Evolutionary conservation across 2,329 filamentous ascomycete species (phyloP).

Genomic region (Colletotrichum aenigma): DNA sequence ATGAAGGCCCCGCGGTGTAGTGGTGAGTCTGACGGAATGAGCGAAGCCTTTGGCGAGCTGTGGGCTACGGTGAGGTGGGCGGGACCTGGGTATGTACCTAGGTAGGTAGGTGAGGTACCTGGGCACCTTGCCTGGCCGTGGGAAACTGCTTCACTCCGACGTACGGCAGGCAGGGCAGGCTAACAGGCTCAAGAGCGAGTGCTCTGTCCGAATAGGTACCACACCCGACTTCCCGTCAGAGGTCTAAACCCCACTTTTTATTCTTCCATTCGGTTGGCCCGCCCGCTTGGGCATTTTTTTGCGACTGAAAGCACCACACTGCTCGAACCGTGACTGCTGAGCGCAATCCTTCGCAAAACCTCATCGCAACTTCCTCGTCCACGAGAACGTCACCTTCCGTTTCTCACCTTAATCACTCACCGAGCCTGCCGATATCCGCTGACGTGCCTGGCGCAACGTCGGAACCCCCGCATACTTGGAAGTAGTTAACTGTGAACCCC

Average conservation of each 20-base stretch:
- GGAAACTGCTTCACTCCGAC: not conserved
- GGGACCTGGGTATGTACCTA: not conserved
- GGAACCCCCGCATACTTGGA: slow-evolving; percentile 12
- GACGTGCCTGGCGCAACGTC: slow-evolving; percentile 46
- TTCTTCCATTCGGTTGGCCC: slow-evolving; percentile 6
- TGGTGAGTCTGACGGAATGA: not conserved
- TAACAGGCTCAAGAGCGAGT: not conserved
- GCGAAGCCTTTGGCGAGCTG: not conserved
- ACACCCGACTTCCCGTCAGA: not conserved
- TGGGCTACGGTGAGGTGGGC: not conserved
- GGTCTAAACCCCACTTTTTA: slow-evolving; percentile 4
- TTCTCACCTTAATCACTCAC: not conserved
- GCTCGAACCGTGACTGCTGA: not conserved
- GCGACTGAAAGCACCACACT: slow-evolving; percentile 11
- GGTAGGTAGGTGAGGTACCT: not conserved
- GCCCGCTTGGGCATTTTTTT: slow-evolving; percentile 25
- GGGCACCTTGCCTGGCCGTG: not conserved
- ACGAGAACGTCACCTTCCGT: slow-evolving; percentile 9
- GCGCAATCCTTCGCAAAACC: slow-evolving; percentile 18
- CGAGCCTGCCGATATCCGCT: slow-evolving; percentile 20
- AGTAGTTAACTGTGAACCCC: slow-evolving; percentile 29
- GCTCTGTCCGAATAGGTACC: not conserved
- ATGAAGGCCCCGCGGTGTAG: not conserved
- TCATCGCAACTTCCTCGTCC: slow-evolving; percentile 21
- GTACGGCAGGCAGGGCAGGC: not conserved